Evolutionary conservation across 305 asterid species (phyloP), one percentile per base, ranked within the genome.

Genomic region (Plantago coronopus): DNA sequence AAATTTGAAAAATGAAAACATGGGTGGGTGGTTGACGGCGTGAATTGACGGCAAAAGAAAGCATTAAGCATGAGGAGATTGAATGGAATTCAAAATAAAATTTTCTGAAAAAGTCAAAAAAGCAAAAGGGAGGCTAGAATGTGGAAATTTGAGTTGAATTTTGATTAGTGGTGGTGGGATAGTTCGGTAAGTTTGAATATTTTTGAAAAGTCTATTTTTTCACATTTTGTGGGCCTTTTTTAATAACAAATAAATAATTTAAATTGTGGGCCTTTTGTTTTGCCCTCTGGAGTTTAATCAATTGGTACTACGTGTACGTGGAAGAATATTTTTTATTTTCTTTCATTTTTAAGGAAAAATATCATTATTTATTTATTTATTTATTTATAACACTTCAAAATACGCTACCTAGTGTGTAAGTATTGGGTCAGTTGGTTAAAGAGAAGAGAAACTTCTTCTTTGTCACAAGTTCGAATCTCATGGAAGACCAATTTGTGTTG

Each of bases 101-200:
- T 6, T 34, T 53, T 53, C 4, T 53, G 38, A 5, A 51, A 34
- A 53, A 53, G 58, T 53, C 58, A 53, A 53, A 37, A 53, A 53
- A 53, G 58, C 42, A 23, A 53, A 53, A 51, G 15, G 9, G 40
- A 34, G 40, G 12, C 12, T 34, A 34, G 40, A 34, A 29, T 19
- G 25, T 48, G 27, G 23, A 18, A 20, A 2, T 48, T 17, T 48
- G 7, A 48, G 17, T 49, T 48, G 37, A 50, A 50, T n/a, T 50
- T 51, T 22, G 38, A 23, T 22, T 53, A 23, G 7, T 21, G 8
- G 13, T 50, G 56, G 58, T 22, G 38, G 57, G 12, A 51, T 4
- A 22, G 57, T 22, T 51, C 12, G 57, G n/a, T 12, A 13, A 4
- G 57, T 51, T 51, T 22, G 38, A 51, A 51, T 17, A 1, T 1